Evolutionary conservation across 768 basidiomycete species (phyloP).

Genomic region (Tremella yokohamensis): DNA sequence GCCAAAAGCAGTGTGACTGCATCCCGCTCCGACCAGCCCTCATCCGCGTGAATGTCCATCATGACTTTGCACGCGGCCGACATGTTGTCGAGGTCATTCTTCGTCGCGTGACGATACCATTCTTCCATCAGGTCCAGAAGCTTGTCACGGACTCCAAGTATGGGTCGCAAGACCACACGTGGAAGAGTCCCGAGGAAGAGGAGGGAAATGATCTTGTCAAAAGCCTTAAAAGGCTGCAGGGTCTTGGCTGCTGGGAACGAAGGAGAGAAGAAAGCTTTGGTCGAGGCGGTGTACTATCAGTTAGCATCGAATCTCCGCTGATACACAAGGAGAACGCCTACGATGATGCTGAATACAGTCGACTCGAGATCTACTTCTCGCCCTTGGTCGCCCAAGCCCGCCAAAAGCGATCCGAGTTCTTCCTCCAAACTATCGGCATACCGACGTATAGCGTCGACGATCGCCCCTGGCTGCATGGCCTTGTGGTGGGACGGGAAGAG

Average conservation of each 20-base stretch:
- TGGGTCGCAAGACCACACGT: constrained; percentile 4
- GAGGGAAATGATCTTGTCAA: constrained; percentile 26
- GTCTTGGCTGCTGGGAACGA: constrained; percentile 22
- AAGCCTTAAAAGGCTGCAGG: constrained; percentile 15
- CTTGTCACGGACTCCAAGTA: constrained; percentile 5
- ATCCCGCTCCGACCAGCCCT: constrained; percentile 23
- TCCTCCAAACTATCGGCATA: constrained; percentile 22
- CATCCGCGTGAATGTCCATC: constrained; percentile 14
- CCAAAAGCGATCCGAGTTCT: background rate
- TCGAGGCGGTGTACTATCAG: constrained; percentile 27
- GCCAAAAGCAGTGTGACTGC: constrained; percentile 14
- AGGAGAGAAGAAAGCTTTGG: constrained; percentile 25
- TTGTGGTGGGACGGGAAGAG: constrained; percentile 23
- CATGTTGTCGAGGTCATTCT: constrained; percentile 9
- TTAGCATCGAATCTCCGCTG: background rate
- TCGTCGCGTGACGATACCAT: constrained; percentile 15
- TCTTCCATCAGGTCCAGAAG: constrained; percentile 17
- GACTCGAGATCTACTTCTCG: constrained; percentile 19
- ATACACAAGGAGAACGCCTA: constrained; percentile 2
- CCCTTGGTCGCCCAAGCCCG: constrained; percentile 1
- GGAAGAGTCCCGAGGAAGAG: constrained; percentile 21
- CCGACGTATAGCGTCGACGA: constrained; percentile 10
- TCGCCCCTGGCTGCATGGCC: constrained; percentile 23
- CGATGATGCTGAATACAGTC: constrained; percentile 20
- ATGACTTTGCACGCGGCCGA: constrained; percentile 13